Evolutionary conservation across 2,329 filamentous ascomycete species (phyloP).

Genomic region (Sporothrix pseudoabietina): DNA sequence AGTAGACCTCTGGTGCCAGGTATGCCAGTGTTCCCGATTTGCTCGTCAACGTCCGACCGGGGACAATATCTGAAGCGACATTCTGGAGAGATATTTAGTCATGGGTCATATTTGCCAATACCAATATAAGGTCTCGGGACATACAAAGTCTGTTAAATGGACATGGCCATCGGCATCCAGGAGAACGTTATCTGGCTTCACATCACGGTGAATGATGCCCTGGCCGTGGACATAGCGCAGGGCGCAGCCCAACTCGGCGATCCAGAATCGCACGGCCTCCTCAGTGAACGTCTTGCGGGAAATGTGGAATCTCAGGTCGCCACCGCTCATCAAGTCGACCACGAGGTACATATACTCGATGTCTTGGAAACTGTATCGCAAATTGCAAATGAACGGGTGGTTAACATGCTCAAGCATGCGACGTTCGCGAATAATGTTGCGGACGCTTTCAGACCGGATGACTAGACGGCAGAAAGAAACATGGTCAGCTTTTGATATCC

Average conservation of each 20-base stretch:
- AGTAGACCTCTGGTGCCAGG: constrained; percentile 92
- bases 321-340: constrained; percentile 96
- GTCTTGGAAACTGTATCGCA: constrained; percentile 98
- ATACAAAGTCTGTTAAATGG: constrained; percentile 94
- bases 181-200: constrained; percentile 90
- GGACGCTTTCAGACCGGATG: constrained; percentile 93
- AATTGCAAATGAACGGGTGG: constrained; percentile 95
- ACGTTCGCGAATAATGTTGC: constrained; percentile 96
- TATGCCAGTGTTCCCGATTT: constrained; percentile 97
- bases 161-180: constrained; percentile 90
- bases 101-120: no score
- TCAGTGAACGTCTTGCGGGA: constrained; percentile 97
- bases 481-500: background rate
- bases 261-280: constrained; percentile 96
- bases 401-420: constrained; percentile 98
- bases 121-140: constrained; percentile 39
- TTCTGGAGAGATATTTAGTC: constrained; percentile 61
- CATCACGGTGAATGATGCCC: constrained; percentile 85
- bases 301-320: constrained; percentile 95
- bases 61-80: constrained; percentile 89
- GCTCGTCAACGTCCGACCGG: constrained; percentile 81
- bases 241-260: constrained; percentile 89
- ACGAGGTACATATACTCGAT: constrained; percentile 99
- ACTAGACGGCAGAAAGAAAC: constrained; percentile 56
- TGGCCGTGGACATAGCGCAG: constrained; percentile 83